Conservation (phyloP, 352 stramenopile species). For the Pythium dissimile region DNA sequence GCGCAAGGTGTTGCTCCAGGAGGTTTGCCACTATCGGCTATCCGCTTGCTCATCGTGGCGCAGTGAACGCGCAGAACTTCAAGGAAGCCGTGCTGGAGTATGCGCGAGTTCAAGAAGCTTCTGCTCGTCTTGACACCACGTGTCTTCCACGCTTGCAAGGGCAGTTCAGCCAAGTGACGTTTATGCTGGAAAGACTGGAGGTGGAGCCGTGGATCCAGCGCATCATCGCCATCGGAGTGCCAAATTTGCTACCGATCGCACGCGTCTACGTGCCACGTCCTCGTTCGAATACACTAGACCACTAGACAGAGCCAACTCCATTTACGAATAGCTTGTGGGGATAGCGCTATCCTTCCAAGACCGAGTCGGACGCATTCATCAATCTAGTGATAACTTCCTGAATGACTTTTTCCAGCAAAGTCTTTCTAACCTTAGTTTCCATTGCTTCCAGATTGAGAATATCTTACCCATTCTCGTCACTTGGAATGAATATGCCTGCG, state of each 20-base stretch:
- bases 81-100: constrained; percentile 29
- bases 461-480: constrained; percentile 6
- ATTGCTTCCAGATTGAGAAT: constrained; percentile 1
- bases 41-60: constrained; percentile 14
- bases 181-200: constrained; percentile 10
- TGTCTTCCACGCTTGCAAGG: constrained; percentile 22
- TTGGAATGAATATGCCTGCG: constrained; percentile 11
- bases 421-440: neutral
- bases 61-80: constrained; percentile 21
- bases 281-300: constrained; percentile 23
- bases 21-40: constrained; percentile 19
- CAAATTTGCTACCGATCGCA: constrained; percentile 19
- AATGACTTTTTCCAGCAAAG: constrained; percentile 5
- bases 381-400: constrained; percentile 5
- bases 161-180: constrained; percentile 11
- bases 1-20: constrained; percentile 10
- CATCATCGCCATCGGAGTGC: constrained; percentile 19
- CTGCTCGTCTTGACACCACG: constrained; percentile 16
- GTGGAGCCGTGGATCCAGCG: constrained; percentile 18
- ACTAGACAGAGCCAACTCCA: constrained; percentile 2
- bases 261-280: constrained; percentile 22
- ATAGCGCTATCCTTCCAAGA: constrained; percentile 18
- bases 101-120: constrained; percentile 7
- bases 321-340: constrained; percentile 24
- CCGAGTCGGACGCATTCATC: constrained; percentile 7